A percentile compares a stretch with the other conserved stretches of the same genome.
phyloP scores from a whole-genome alignment of 768 basidiomycete genomes.

The Coprinellus micaceus region DNA sequence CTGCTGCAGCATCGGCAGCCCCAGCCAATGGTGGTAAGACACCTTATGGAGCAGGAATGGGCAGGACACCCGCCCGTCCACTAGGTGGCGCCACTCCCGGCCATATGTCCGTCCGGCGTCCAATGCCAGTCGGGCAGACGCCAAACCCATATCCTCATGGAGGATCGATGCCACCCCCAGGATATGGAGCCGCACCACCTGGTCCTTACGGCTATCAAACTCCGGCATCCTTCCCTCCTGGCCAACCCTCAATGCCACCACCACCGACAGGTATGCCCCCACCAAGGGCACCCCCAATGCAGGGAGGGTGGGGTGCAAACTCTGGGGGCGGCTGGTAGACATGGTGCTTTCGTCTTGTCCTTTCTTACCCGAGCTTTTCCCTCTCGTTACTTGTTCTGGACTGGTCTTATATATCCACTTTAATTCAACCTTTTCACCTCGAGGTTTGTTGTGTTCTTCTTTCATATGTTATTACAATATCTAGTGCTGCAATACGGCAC shows the following conservation, averaged over 20 bases:
- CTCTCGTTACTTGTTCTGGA: slow-evolving; percentile 7
- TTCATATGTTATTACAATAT: no score
- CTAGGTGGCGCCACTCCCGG: slow-evolving; percentile 79
- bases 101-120: slow-evolving; percentile 69
- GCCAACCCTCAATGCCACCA: slow-evolving; percentile 13
- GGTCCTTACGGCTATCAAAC: slow-evolving; percentile 49
- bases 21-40: slow-evolving; percentile 63
- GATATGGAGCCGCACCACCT: slow-evolving; percentile 22
- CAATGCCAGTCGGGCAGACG: slow-evolving; percentile 48
- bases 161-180: slow-evolving; percentile 44
- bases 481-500: no score
- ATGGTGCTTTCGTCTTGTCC: slow-evolving; percentile 10
- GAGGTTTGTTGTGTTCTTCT: no score
- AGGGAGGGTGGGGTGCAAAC: slow-evolving; percentile 25
- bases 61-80: slow-evolving; percentile 75
- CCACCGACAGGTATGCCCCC: slow-evolving; percentile 37
- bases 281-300: slow-evolving; percentile 47
- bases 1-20: slow-evolving; percentile 49
- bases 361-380: slow-evolving; percentile 2
- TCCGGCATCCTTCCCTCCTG: slow-evolving; percentile 33
- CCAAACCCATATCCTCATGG: slow-evolving; percentile 70
- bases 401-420: neutral
- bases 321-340: neutral
- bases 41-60: slow-evolving; percentile 63
- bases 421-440: slow-evolving; percentile 9